phyloP scores from a whole-genome alignment of 1,139 yeast species.

The Pneumocystis murina region DNA sequence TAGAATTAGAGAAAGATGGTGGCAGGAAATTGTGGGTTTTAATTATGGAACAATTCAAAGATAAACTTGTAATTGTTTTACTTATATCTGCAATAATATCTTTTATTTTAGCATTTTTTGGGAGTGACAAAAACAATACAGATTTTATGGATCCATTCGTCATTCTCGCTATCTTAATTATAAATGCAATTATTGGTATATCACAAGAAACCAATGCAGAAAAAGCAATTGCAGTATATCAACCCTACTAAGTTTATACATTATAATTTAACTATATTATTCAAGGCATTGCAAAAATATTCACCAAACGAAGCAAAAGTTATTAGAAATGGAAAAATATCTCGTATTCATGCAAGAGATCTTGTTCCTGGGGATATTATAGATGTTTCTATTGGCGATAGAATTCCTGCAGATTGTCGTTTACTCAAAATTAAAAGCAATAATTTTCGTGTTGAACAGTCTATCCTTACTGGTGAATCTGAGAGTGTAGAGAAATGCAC shows the following conservation, averaged over 20 bases:
- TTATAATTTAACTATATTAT: neutral
- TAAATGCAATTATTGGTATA: slow-evolving; percentile 31
- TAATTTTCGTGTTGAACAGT: slow-evolving; percentile 32
- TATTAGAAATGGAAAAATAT: slow-evolving; percentile 46
- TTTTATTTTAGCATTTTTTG: slow-evolving; percentile 24
- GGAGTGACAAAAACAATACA: slow-evolving; percentile 24
- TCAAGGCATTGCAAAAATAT: slow-evolving; percentile 24
- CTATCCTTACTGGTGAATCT: slow-evolving; percentile 41
- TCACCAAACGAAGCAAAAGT: slow-evolving; percentile 31
- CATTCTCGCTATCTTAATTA: slow-evolving; percentile 25
- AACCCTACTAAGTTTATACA: neutral
- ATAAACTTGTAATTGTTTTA: slow-evolving; percentile 27
- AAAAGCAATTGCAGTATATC: slow-evolving; percentile 25
- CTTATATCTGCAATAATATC: slow-evolving; percentile 29
- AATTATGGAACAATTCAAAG: slow-evolving; percentile 27
- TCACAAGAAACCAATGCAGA: slow-evolving; percentile 32
- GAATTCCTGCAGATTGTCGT: slow-evolving; percentile 64
- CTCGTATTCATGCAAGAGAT: slow-evolving; percentile 47
- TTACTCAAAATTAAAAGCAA: slow-evolving; percentile 28
- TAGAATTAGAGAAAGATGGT: slow-evolving; percentile 23
- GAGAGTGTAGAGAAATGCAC: slow-evolving; percentile 18
- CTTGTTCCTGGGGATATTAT: slow-evolving; percentile 70
- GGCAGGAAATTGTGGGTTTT: slow-evolving; percentile 25
- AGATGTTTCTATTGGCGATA: slow-evolving; percentile 55
- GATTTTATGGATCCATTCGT: slow-evolving; percentile 29